Base-by-base conservation (phyloP, 1,284 basidiomycete species). In the Ustilago lituana region DNA sequence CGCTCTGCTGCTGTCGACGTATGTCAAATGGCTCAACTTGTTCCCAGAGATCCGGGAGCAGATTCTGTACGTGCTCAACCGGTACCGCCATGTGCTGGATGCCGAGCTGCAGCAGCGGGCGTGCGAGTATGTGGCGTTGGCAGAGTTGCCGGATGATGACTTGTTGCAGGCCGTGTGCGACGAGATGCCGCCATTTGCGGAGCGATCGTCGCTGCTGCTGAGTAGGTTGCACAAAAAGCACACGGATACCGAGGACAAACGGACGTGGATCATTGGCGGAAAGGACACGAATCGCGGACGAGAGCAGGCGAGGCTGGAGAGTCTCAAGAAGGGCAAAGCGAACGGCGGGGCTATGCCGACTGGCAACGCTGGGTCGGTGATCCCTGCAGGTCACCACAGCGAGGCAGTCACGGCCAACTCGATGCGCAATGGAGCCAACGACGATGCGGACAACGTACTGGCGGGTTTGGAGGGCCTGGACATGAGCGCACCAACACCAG, bases 1-100 rank as follows among this genome's bases (percentile, higher is more conserved):
- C 26, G 91, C 94, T 0, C 86, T 99, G 39, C 87, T 98, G 22
- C 85, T 99, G 14, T 95, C 95, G 7, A 97, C 96, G 0, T 99
- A 99, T 82, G 90, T 98, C 85, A 99, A 99, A 86, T 96, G 93
- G 95, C 92, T 97, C 66, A 98, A 98, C 82, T 90, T 98, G 50
- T 99, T 98, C 84, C 96, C 96, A 7, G 96, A 98, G 83, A 97
- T 99, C 84, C 94, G 95, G 74, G 88, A 90, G 20, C 93, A 96
- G 79, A 87, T 99, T 20, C 82, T 97, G 77, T 92, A 91, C 82
- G 93, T 98, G 65, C 95, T 99, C 79, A 93, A 97, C 76, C 91
- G 93, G n/a, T 98, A 97, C 83, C 54, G 54, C 11, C 93, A 96
- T 79, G 93, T 98, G 31, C 88, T 98, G n/a, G 95, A 99, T 82